These are phyloP conservation scores for Niebla homalea DNA, from an alignment of 495 filamentous ascomycete genomes.

Conservation along the genomic window DNA sequence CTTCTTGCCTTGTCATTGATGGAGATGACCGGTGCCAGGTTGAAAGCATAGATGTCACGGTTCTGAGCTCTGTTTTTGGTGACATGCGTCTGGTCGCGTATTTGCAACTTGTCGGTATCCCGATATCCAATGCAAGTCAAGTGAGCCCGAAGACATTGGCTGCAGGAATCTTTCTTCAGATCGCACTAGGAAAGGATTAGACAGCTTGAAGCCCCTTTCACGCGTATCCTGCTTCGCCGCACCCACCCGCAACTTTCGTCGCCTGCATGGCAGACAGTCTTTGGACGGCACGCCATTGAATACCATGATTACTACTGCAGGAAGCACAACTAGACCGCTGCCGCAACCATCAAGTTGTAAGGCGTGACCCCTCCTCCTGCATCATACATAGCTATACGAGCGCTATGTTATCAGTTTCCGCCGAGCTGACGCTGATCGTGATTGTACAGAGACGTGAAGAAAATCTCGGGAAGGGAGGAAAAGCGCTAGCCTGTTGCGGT, in stretches of 20 bases:
- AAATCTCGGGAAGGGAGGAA: too few species aligned
- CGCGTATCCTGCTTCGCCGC: neutral
- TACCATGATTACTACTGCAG: slow-evolving; percentile 4
- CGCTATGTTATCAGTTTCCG: too few species aligned
- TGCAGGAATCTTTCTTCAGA: slow-evolving; percentile 11
- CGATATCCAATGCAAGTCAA: slow-evolving; percentile 6
- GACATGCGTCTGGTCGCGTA: neutral
- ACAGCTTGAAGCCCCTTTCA: neutral
- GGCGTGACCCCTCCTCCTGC: too few species aligned
- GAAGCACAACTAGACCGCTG: neutral
- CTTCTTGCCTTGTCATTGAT: slow-evolving; percentile 11
- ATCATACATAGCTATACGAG: too few species aligned
- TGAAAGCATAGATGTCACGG: neutral
- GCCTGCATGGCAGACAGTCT: slow-evolving; percentile 9
- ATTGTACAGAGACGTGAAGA: too few species aligned
- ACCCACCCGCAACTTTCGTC: slow-evolving; percentile 10
- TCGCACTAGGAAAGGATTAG: slow-evolving; percentile 6
- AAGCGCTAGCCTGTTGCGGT: too few species aligned
- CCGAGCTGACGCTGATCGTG: too few species aligned
- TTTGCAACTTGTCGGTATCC: neutral
- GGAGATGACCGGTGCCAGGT: neutral
- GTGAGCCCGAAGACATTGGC: slow-evolving; percentile 19
- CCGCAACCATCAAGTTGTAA: too few species aligned
- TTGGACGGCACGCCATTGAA: slow-evolving; percentile 8
- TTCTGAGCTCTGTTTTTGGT: neutral